A percentile compares a stretch with the other conserved stretches of the same genome.
Conservation (phyloP, 371 early-diverging fungal genomes). For the Choanephora cucurbitarum region DNA sequence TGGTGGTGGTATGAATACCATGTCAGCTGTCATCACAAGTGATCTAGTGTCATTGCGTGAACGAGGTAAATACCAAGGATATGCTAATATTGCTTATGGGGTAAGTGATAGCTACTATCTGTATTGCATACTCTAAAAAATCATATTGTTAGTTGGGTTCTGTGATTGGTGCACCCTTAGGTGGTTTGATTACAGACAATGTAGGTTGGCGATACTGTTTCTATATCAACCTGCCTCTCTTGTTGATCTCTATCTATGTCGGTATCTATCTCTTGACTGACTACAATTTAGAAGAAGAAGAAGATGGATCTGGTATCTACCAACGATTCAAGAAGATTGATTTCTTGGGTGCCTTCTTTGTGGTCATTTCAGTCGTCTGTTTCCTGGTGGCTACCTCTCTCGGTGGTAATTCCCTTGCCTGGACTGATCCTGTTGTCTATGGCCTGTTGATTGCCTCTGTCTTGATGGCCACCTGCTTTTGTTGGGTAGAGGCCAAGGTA, state of each 20-base stretch:
- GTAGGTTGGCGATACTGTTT: slow-evolving; percentile 70
- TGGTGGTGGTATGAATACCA: slow-evolving; percentile 63
- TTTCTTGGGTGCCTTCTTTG: slow-evolving; percentile 59
- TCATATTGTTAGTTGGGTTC: slow-evolving; percentile 67
- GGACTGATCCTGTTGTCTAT: slow-evolving; percentile 62
- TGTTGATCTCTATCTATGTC: slow-evolving; percentile 59
- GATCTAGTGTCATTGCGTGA: slow-evolving; percentile 51
- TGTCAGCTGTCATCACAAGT: slow-evolving; percentile 44
- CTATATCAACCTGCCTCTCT: slow-evolving; percentile 75
- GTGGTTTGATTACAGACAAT: slow-evolving; percentile 54
- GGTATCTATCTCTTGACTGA: slow-evolving; percentile 34
- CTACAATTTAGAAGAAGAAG: slow-evolving; percentile 41
- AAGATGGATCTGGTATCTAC: slow-evolving; percentile 36
- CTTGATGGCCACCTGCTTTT: slow-evolving; percentile 48
- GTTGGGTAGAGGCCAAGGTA: slow-evolving; percentile 65
- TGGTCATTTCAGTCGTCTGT: slow-evolving; percentile 54
- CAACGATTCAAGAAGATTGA: slow-evolving; percentile 65
- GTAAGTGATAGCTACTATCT: slow-evolving; percentile 23
- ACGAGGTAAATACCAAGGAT: slow-evolving; percentile 55
- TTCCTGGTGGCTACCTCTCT: slow-evolving; percentile 64
- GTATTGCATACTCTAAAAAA: slow-evolving; percentile 24
- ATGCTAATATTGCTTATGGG: slow-evolving; percentile 45
- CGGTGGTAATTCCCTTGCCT: slow-evolving; percentile 63
- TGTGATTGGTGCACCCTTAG: slow-evolving; percentile 67
- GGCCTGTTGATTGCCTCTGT: slow-evolving; percentile 56